Percentiles rank a stretch among this genome's conserved stretches.
phyloP scores from a whole-genome alignment of 192 early-diverging fungal species.

The Lobosporangium transversale region DNA sequence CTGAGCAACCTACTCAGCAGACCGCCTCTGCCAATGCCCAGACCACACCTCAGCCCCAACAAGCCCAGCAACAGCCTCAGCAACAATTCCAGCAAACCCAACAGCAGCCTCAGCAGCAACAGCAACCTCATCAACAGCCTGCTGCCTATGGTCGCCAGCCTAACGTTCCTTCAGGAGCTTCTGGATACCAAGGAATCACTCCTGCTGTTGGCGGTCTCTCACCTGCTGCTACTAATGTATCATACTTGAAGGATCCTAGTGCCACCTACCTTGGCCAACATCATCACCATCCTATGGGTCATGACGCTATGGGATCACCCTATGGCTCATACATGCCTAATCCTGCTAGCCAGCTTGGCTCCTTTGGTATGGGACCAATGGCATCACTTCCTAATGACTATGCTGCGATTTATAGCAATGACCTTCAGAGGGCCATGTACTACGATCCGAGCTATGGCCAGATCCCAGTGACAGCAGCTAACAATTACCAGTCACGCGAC shows the following conservation, averaged over 20 bases:
- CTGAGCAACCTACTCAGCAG: conserved; percentile 13
- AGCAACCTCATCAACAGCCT: conserved; percentile 21
- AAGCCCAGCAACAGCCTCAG: conserved; percentile 12
- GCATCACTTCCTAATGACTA: conserved; percentile 63
- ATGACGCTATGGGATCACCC: conserved; percentile 59
- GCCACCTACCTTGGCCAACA: conserved; percentile 64
- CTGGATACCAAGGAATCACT: conserved; percentile 36
- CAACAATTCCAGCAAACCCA: background rate
- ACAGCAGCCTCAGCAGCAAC: conserved; percentile 3
- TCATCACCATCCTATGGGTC: conserved; percentile 56
- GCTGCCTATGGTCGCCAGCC: conserved; percentile 31
- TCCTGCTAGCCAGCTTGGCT: conserved; percentile 58
- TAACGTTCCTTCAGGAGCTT: conserved; percentile 20
- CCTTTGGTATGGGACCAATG: conserved; percentile 68
- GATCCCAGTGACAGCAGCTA: conserved; percentile 64
- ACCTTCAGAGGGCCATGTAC: conserved; percentile 74
- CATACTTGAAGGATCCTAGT: conserved; percentile 46
- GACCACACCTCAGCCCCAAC: conserved; percentile 1
- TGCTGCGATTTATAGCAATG: conserved; percentile 70
- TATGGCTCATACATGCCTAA: conserved; percentile 63
- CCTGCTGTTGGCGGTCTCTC: conserved; percentile 42
- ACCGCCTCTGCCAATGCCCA: conserved; percentile 6
- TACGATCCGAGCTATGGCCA: conserved; percentile 70
- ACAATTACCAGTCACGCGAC: conserved; percentile 63
- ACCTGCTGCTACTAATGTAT: conserved; percentile 38